Base-by-base conservation (phyloP, 208 protist genomes). In the Herpetomonas samuelpessoai region DNA sequence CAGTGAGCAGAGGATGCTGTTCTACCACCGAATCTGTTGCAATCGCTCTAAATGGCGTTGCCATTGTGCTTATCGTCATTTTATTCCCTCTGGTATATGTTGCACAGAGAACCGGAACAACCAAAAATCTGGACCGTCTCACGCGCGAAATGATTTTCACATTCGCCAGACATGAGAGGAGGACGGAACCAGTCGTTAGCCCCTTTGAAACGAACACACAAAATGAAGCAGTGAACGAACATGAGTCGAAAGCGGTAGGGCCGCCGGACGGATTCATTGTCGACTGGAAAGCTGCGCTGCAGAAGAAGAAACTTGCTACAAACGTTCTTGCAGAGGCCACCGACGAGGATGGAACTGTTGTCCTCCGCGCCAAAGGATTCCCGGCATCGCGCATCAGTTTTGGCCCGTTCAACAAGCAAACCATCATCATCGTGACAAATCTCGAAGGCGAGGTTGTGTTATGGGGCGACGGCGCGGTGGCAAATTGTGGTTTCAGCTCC, bases 401-500 rank as follows among this genome's bases (percentile, higher is more conserved):
- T 6, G 76, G 65, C 51, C 67, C 77, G 3, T 69, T 85, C 39
- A 71, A 65, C 48, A 49, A 64, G 4, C 75, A 85, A 29, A 58
- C 72, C 0, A 73, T 83, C 29, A 73, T 85, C 44, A 69, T 80
- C 9, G 58, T 89, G 44, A 83, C 69, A 7, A 65, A 81, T 51
- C 58, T 60, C 21, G 78, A 83, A 27, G 78, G 78, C 4, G 57
- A 85, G 30, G 69, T 85, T 26, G 57, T 81, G 16, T 59, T 83
- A 52, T 85, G 71, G 75, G 77, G 71, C 49, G 82, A 85, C 57
- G 82, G 75, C n/a, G 78, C 72, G 12, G 65, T 58, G 12, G 44
- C 62, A 21, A 70, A 65, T 29, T 71, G 75, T 27, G 78, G 74
- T 2, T 89, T 85, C 54, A 81, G 59, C 38, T 64, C 72, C 3